phyloP scores from a whole-genome alignment of 305 asterid genomes.

The Fraxinus angustifolia region DNA sequence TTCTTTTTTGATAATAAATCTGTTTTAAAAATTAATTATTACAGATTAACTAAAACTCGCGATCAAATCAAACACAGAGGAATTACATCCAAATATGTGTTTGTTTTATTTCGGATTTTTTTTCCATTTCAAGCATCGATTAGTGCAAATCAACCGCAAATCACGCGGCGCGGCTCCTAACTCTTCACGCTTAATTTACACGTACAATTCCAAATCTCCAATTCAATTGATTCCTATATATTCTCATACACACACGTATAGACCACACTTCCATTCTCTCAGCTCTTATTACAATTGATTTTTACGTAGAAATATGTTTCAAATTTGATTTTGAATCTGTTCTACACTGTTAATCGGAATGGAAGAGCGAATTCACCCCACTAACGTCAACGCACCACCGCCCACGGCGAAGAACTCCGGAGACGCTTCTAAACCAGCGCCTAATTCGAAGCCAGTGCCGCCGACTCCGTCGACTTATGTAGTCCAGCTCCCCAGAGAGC shows the following conservation, averaged over 20 bases:
- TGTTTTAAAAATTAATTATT: neutral
- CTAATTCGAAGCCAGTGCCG: neutral
- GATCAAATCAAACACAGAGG: neutral
- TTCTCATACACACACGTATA: neutral
- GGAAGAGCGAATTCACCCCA: neutral
- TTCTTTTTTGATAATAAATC: neutral
- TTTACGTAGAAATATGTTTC: neutral
- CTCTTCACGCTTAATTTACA: neutral
- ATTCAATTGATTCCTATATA: neutral
- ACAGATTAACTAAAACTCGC: neutral
- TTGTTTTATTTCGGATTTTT: neutral
- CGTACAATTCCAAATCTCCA: neutral
- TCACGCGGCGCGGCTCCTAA: neutral
- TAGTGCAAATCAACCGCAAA: neutral
- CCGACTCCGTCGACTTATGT: conserved; percentile 30
- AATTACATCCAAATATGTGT: neutral
- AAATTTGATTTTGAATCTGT: neutral
- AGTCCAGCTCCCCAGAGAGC: conserved; percentile 43
- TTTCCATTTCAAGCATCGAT: neutral
- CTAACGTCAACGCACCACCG: neutral
- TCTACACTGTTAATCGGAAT: neutral
- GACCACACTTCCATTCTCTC: neutral
- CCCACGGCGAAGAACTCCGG: neutral
- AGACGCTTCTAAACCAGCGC: neutral
- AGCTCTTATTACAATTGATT: neutral